Evolutionary conservation across 2,329 filamentous ascomycete species (phyloP), one percentile per base, ranked within the genome.

Genomic region (Cadophora gregata): DNA sequence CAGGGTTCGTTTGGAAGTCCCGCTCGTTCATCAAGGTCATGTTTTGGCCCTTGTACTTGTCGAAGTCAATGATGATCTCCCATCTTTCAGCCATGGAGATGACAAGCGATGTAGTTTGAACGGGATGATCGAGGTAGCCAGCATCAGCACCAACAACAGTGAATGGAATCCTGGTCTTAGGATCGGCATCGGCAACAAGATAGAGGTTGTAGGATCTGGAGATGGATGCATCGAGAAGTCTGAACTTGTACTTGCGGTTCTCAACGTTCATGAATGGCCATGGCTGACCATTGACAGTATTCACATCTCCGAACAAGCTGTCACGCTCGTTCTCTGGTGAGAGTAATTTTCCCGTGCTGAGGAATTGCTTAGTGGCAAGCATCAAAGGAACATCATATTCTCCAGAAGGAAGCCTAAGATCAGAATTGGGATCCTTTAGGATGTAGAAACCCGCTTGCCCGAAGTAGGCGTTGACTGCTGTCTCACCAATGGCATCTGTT

Each of bases 261-360:
- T 88, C 83, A 4, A 88, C 85, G n/a, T 81, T 79, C 10, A 86
- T 70, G 69, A 80, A 87, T 2, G 86, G 86, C 86, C 86, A 88
- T 2, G 86, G 86, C 68, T 85, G 82, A 7, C 83, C 83, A 70
- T 88, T 88, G 64, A 87, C 85, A 53, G 87, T 81, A 60, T 87
- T 81, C 19, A 65, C 63, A 42, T 65, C 63, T 29, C 63, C 63
- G 21, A 33, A 86, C n/a, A 86, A 77, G 67, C 80, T 83, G 27
- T 78, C 77, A 1, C 76, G 75, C 68, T 85, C 81, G 21, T 80
- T 78, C 1, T 77, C 78, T 0, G 83, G 80, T 6, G 80, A 83
- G 21, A 80, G 76, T 9, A 88, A 79, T 3, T 82, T 79, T 9
- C 85, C 85, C 66, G 85, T 81, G 0, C 74, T 31, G 62, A 83